Conservation (phyloP, 768 basidiomycete genomes). For the Leccinellum albellum region DNA sequence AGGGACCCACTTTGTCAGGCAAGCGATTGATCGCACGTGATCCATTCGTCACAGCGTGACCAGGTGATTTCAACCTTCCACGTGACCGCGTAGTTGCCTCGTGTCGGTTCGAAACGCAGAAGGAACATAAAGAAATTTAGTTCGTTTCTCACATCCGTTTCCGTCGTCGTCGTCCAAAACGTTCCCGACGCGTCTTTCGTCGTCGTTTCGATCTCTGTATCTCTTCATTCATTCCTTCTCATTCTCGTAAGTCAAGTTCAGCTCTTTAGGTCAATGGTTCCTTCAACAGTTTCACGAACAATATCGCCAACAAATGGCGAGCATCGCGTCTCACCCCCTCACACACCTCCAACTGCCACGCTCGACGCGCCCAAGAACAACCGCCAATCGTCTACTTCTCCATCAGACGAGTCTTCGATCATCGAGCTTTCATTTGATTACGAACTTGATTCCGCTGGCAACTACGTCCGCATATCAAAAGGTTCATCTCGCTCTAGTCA, state of each 20-base stretch:
- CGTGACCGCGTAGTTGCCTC: conserved; percentile 35
- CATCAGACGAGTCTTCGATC: conserved; percentile 45
- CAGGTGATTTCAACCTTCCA: conserved; percentile 22
- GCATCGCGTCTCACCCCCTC: conserved; percentile 29
- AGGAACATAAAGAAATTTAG: conserved; percentile 26
- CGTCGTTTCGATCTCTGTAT: conserved; percentile 1
- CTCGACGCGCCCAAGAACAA: conserved; percentile 31
- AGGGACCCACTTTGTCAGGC: too few relatives aligned
- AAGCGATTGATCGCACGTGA: too few relatives aligned
- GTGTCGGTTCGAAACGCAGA: conserved; percentile 30
- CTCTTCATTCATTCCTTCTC: neutral
- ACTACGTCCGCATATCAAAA: conserved; percentile 46
- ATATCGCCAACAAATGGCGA: conserved; percentile 31
- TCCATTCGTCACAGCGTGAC: neutral
- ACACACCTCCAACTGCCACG: conserved; percentile 25
- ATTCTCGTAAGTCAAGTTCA: conserved; percentile 11
- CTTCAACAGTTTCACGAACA: conserved; percentile 17
- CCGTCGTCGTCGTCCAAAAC: conserved; percentile 13
- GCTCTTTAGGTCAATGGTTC: conserved; percentile 18
- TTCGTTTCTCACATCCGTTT: conserved; percentile 10
- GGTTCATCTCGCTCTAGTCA: conserved; percentile 35
- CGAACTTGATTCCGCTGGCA: conserved; percentile 41
- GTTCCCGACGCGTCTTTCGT: conserved; percentile 16
- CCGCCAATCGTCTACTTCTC: conserved; percentile 33
- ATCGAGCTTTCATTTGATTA: conserved; percentile 49